Base-by-base conservation (phyloP, 2,329 filamentous ascomycete genomes). In the Aspergillus tanneri region DNA sequence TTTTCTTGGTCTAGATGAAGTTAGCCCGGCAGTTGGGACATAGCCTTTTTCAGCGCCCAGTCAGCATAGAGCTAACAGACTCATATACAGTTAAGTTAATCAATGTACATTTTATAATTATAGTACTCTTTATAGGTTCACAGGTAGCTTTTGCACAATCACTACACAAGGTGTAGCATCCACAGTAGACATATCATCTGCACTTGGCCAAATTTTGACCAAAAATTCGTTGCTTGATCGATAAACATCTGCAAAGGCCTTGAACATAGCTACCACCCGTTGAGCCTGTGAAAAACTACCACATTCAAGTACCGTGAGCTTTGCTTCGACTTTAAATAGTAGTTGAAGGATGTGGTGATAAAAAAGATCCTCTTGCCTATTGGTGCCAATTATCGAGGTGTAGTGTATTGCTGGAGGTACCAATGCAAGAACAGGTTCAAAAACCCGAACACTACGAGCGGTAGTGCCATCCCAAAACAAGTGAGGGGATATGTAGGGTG, bases 341-440 rank as follows among this genome's bases (percentile, higher is more conserved):
- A 69, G 42, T 2, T 40, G 43, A n/a, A 70, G 44, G n/a, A 72
- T 61, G 6, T 49, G 56, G 10, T 60, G 53, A 49, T 71, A 72
- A 46, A 72, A 72, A 3, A 63, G 48, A 53, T 72, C 70, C 24
- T 67, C 67, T 4, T 48, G 58, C 7, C 25, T 51, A 30, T 43
- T 12, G 21, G 28, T 3, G 9, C 24, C 25, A 30, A 14, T 19
- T 35, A 41, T 47, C 3, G n/a, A 10, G 22, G 37, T 5, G 11
- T 12, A 9, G 7, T 30, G 16, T 2, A 32, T 7, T 4, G 42
- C 24, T 4, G 80, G 79, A 8, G 80, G 81, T 0, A 97, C 88
- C 11, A 97, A 76, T 0, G 93, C 93, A 10, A 88, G 70, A 54
- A 75, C 81, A 3, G 93, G 93, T 69, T 99, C 93, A 64, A 83